These are phyloP conservation scores for Endogone sp. DNA, from an alignment of 192 early-diverging fungal species.

Conservation along the genomic window DNA sequence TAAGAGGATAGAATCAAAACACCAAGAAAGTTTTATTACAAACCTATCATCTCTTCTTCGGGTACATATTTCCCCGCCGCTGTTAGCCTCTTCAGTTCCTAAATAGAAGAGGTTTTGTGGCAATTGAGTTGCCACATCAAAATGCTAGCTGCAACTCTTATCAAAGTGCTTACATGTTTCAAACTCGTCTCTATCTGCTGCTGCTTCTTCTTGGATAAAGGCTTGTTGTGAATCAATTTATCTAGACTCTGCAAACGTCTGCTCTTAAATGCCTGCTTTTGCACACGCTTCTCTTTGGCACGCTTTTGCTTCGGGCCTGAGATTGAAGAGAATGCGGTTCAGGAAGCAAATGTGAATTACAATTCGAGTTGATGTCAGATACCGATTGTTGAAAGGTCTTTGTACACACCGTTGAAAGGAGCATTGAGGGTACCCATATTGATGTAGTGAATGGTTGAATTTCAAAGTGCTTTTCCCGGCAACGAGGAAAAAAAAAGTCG, in stretches of 20 bases:
- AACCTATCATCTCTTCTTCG: constrained; percentile 34
- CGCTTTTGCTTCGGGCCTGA: not conserved
- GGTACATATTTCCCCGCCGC: constrained; percentile 18
- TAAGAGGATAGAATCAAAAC: too few relatives aligned
- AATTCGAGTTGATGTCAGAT: too few relatives aligned
- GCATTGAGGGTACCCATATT: not conserved
- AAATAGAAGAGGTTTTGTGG: not conserved
- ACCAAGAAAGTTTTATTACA: too few relatives aligned
- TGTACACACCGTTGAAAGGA: not conserved
- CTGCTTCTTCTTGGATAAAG: constrained; percentile 26
- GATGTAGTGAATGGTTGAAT: not conserved
- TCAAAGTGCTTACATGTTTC: constrained; percentile 22
- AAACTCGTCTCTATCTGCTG: constrained; percentile 21
- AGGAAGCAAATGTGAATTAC: too few relatives aligned
- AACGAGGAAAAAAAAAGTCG: not conserved
- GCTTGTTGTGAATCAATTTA: constrained; percentile 9
- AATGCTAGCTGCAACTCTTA: too few relatives aligned
- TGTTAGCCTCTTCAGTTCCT: constrained; percentile 25
- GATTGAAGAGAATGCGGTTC: not conserved
- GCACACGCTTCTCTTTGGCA: not conserved
- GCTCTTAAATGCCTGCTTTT: not conserved
- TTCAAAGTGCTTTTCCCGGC: not conserved
- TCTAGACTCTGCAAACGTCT: not conserved
- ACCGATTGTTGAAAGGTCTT: not conserved
- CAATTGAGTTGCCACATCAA: too few relatives aligned